Evolutionary conservation across 768 basidiomycete genomes (phyloP), one percentile per base, ranked within the genome.

Genomic region (Infundibulicybe gibba): DNA sequence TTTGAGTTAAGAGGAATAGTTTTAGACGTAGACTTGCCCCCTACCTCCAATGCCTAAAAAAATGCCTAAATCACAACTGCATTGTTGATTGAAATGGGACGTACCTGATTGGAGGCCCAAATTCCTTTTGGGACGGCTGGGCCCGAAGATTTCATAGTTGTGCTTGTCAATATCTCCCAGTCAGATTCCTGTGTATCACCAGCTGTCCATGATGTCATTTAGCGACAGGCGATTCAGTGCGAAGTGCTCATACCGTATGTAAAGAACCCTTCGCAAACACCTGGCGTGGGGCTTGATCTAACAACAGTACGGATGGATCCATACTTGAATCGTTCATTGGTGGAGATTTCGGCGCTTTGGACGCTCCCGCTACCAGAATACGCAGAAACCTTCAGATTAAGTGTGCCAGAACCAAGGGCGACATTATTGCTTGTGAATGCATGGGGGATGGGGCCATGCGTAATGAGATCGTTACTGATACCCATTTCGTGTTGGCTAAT

Each of bases 231-330:
- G 8, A 25, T 25, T 25, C 25, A 25, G 8, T 3, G 25, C 8
- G 48, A 20, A 30, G 14, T 19, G 46, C 63, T 47, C 48, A 8
- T 25, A 65, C 67, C 47, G 47, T 67, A 70, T 50, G 65, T 64
- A 43, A 70, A 68, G 49, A 64, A 65, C 33, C 68, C 68, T 38
- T 68, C 67, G n/a, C 62, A 59, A 21, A 68, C 59, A 15, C 67
- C 68, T 30, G 55, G 63, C 3, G 57, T 56, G 12, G 52, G 50
- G 49, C 66, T 68, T 33, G 67, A 68, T 47, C 66, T 67, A 34
- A 59, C 49, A 17, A 65, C 59, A 15, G 65, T 67, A 15, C 68
- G 52, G 14, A 69, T 63, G 11, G 68, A 69, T 5, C 55, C 68
- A 47, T 64, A 69, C 45, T 54, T 50, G 52, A 68, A 63, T 3